Evolutionary conservation across 2,329 filamentous ascomycete genomes (phyloP).

Genomic region (Fusarium abutilonis): DNA sequence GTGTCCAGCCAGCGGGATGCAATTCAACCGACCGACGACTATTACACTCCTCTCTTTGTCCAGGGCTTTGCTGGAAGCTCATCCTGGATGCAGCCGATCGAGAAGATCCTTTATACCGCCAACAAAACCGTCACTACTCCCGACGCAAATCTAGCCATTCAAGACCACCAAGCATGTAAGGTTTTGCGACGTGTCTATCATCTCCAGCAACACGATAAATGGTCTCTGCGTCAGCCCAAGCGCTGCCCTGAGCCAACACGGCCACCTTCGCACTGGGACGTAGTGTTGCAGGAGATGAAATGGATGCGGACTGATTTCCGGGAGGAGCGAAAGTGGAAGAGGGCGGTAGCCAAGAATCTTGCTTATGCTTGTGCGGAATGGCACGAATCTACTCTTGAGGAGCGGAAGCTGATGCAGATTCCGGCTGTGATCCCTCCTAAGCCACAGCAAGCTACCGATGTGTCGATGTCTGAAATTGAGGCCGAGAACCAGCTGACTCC

Average conservation of each 20-base stretch:
- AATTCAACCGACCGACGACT: slow-evolving; percentile 65
- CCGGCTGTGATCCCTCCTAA: slow-evolving; percentile 62
- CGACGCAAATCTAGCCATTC: slow-evolving; percentile 83
- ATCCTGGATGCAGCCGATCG: slow-evolving; percentile 70
- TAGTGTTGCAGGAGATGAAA: slow-evolving; percentile 89
- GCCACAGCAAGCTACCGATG: slow-evolving; percentile 43
- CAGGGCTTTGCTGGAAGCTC: slow-evolving; percentile 65
- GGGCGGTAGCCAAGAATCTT: slow-evolving; percentile 78
- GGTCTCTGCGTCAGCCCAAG: slow-evolving; percentile 90
- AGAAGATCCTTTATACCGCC: slow-evolving; percentile 80
- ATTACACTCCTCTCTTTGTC: slow-evolving; percentile 71
- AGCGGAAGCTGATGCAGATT: slow-evolving; percentile 75
- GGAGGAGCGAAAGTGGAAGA: slow-evolving; percentile 95
- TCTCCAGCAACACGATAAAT: slow-evolving; percentile 88
- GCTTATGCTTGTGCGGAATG: slow-evolving; percentile 88
- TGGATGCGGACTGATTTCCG: slow-evolving; percentile 98
- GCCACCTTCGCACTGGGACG: slow-evolving; percentile 83
- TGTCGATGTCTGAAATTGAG: slow-evolving; percentile 51
- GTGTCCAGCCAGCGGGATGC: slow-evolving; percentile 54
- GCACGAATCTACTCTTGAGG: slow-evolving; percentile 70
- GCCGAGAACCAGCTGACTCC: slow-evolving; percentile 67
- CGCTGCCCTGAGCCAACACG: slow-evolving; percentile 83
- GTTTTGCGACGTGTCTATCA: slow-evolving; percentile 89
- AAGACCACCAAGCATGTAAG: slow-evolving; percentile 87
- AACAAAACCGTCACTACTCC: slow-evolving; percentile 90